Evolutionary conservation across 345 rosid genomes (phyloP).

Genomic region (Rhizophora apiculata): DNA sequence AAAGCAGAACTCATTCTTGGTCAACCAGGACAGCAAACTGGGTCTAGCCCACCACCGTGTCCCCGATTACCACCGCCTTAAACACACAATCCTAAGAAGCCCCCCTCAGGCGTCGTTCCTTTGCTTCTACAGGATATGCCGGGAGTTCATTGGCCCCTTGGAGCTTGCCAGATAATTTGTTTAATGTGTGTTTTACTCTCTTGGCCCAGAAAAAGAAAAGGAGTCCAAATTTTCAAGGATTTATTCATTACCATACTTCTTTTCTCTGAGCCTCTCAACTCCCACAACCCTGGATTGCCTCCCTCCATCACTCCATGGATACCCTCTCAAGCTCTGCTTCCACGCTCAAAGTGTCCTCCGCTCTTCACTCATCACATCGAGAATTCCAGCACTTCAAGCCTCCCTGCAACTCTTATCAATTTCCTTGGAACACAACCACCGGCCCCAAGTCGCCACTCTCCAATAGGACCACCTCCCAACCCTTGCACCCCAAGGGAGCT

Average conservation of each 20-base stretch:
- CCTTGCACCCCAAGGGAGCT: conserved; percentile 10
- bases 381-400: conserved; percentile 32
- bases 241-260: no score
- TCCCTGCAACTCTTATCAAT: conserved; percentile 21
- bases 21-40: conserved; percentile 65
- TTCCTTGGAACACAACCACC: conserved; percentile 26
- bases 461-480: conserved; percentile 13
- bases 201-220: no score
- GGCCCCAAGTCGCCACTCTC: conserved; percentile 23
- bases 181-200: no score
- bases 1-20: conserved; percentile 61
- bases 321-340: conserved; percentile 52
- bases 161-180: no score
- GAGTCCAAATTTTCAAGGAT: no score
- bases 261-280: no score
- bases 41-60: conserved; percentile 78
- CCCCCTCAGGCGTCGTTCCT: no score
- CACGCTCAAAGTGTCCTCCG: conserved; percentile 42
- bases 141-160: no score
- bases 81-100: conserved; percentile 47
- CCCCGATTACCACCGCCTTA: conserved; percentile 76
- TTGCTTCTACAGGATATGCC: no score
- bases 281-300: no score
- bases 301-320: conserved; percentile 43
- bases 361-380: conserved; percentile 23